Evolutionary conservation across 176 grass and related monocot species (phyloP), one percentile per base, ranked within the genome.

Genomic region (Phragmites australis): DNA sequence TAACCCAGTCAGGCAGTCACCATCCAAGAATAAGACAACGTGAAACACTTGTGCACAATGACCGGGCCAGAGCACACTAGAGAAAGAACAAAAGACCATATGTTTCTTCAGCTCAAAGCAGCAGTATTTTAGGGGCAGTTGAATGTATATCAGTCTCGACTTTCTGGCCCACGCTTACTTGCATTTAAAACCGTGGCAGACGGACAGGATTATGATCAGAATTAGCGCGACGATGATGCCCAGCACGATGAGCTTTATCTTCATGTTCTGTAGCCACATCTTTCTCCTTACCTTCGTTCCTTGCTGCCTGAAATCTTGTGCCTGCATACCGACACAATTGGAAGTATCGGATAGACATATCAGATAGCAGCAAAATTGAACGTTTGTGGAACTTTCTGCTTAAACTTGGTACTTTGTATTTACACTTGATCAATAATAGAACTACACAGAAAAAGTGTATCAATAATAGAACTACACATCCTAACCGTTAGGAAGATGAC

Each of bases 211-310:
- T 16, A 97, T 97, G 76, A 97, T 93, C 12, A 97, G 91, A 43
- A 97, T 93, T 19, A 97, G 73, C 3, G 91, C 94, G 3, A 97
- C 81, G 15, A 93, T 97, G 74, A 97, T 97, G 51, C 87, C 91
- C 6, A 97, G 78, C 17, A 97, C 94, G 7, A 97, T 97, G 2
- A 97, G 89, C 82, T 97, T 97, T 37, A 97, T 91, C 82, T 97
- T 97, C 94, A 97, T 97, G 79, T 97, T 97, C 50, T 97, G 91
- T 12, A 97, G 68, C 94, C 94, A 97, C 94, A 97, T 97, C 89
- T 97, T 97, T 81, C 94, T 81, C 73, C 91, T 80, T 30, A 97
- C 87, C 41, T 91, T 56, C 5, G 91, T 93, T 31, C 94, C 91
- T 70, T 93, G 87, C 82, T 89, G 82, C 76, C 89, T 91, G 84